Evolutionary conservation across 345 rosid species (phyloP), one percentile per base, ranked within the genome.

Genomic region (Rubroshorea leprosula): DNA sequence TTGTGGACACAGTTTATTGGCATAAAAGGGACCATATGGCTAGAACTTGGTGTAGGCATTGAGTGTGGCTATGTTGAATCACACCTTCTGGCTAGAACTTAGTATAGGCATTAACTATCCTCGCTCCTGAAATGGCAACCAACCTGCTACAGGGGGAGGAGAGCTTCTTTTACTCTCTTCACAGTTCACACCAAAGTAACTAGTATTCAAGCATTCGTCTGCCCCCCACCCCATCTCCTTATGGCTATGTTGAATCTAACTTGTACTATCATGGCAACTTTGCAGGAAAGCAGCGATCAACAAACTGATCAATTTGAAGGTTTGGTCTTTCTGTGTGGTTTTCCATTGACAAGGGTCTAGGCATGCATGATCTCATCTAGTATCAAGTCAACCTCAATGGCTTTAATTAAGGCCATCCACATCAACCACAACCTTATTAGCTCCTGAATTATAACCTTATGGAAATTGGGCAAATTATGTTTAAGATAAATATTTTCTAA

Each of bases 1-100:
- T 84, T 84, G 69, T 79, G 84, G 38, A 79, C 83, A 19, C 78
- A 77, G 22, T 83, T 80, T 55, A 83, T 72, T 43, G 55, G 63
- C 85, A 79, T 83, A 0, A 39, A 23, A 0, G 79, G 79, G 38
- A 51, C 57, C 35, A 75, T 57, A 61, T 80, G 13, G 83, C 85
- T 2, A 83, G 67, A 47, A 80, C 54, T 67, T 75, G 0, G 88
- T 75, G 63, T 77, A 79, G 10, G 88, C 81, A 67, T 83, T 75
- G 48, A 83, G 69, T 26, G 57, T 66, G 18, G 65, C 78, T 78
- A 75, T n/a, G n/a, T n/a, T n/a, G n/a, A n/a, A n/a, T n/a, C n/a
- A n/a, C n/a, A n/a, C n/a, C n/a, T n/a, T n/a, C n/a, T n/a, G n/a
- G n/a, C n/a, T n/a, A n/a, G n/a, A n/a, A n/a, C n/a, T n/a, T n/a